Evolutionary conservation across 371 early-diverging fungal genomes (phyloP), one percentile per base, ranked within the genome.

Genomic region (Syncephalastrum racemosum): DNA sequence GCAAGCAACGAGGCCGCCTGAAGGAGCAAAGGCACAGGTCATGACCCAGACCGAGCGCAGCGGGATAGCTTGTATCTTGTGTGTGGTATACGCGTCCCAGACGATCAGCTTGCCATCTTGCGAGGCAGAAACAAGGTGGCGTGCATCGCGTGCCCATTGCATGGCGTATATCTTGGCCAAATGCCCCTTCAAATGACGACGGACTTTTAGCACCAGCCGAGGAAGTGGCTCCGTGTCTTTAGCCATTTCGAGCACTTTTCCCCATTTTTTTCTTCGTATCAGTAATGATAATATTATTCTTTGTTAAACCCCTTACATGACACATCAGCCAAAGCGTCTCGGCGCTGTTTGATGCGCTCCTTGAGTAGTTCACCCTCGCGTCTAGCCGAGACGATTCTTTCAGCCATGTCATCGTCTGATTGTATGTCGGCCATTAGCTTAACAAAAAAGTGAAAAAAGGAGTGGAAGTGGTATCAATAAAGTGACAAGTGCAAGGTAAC

Each of bases 21-120:
- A 92, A 4, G 97, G 98, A 23, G 98, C 92, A 66, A 94, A 98
- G 3, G 98, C 98, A 64, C 95, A 94, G 39, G 98, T 96, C 98
- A 98, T 98, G 56, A 98, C 98, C 98, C 98, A 98, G n/a, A 96
- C 93, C 0, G 97, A 97, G n/a, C 95, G 91, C 45, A 98, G 80
- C 10, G 97, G 96, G 60, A 98, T 95, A 40, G 98, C 98, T 63
- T 97, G 93, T 25, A 96, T 83, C 73, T 98, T 98, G 83, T 98
- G 95, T 50, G 97, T 95, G 42, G 95, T 87, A 67, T 90, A 95
- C 19, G 96, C 94, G 63, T 98, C 95, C 98, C 98, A 98, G 27
- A 98, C 95, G 54, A 98, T 95, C 50, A 98, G 81, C 73, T 97
- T 98, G 54, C 98, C 98, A 70, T 98, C 98, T 79, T 98, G 98